Conservation (phyloP, 257 asterid genomes). For the Plectranthus barbatus region DNA sequence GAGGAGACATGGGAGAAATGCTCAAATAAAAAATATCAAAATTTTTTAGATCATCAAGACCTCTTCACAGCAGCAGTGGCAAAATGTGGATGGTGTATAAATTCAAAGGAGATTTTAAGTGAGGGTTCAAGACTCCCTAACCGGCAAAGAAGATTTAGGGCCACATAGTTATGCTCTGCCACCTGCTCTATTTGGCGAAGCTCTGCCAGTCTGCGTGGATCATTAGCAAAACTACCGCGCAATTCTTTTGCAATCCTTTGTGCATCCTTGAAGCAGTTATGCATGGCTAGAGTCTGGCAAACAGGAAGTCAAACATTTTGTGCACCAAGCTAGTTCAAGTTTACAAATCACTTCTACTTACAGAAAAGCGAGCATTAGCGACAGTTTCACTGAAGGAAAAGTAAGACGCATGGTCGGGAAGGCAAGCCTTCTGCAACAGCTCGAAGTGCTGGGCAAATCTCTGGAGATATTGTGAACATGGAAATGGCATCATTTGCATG, state of each 20-base stretch:
- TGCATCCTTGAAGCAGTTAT: constrained; percentile 82
- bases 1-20: constrained; percentile 9
- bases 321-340: background rate
- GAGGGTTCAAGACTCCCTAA: constrained; percentile 76
- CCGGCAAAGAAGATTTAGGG: constrained; percentile 64
- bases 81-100: constrained; percentile 81
- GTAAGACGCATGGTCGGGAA: constrained; percentile 75
- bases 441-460: constrained; percentile 95
- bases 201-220: constrained; percentile 59
- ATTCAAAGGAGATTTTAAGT: constrained; percentile 67
- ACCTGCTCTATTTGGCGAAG: constrained; percentile 79
- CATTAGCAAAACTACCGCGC: constrained; percentile 48
- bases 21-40: constrained; percentile 24
- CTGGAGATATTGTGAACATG: constrained; percentile 35
- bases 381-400: constrained; percentile 57
- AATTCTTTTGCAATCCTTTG: constrained; percentile 76
- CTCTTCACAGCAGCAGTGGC: constrained; percentile 91
- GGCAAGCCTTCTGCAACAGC: constrained; percentile 79
- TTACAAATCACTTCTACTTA: constrained; percentile 27
- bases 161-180: constrained; percentile 84
- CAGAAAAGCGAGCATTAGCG: constrained; percentile 56
- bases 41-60: constrained; percentile 47
- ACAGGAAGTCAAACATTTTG: constrained; percentile 11
- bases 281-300: constrained; percentile 39
- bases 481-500: background rate